phyloP scores from a whole-genome alignment of 805 yeast genomes.

The Wickerhamomyces bovis region DNA sequence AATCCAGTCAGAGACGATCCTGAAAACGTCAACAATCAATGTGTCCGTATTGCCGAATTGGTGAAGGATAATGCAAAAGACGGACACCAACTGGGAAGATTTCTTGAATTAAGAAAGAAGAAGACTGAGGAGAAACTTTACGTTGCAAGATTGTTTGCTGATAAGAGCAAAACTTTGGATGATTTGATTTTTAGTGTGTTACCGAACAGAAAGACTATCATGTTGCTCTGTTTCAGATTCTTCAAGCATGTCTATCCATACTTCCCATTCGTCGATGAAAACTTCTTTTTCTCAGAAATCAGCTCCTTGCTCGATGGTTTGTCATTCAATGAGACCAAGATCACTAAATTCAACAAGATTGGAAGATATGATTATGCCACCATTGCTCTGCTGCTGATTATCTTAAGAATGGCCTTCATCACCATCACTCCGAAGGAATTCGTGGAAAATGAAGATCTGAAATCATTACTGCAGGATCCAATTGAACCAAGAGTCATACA shows the following conservation, averaged over 20 bases:
- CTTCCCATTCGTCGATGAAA: conserved; percentile 21
- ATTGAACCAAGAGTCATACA: conserved; percentile 8
- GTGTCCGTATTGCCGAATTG: not conserved
- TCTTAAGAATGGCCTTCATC: conserved; percentile 18
- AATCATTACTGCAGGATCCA: conserved; percentile 3
- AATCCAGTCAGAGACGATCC: not conserved
- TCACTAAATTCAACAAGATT: conserved; percentile 4
- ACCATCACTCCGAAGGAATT: conserved; percentile 14
- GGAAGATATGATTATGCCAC: conserved; percentile 20
- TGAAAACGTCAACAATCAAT: not conserved
- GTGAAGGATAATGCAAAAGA: conserved; percentile 1
- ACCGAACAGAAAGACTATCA: conserved; percentile 13
- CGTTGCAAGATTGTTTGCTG: conserved; percentile 1
- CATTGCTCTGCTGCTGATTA: conserved; percentile 16
- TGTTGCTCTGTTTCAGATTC: conserved; percentile 17
- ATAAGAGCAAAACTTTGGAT: conserved; percentile 2
- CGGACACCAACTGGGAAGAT: conserved; percentile 4
- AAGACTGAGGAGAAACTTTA: conserved; percentile 6
- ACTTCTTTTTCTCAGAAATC: conserved; percentile 15
- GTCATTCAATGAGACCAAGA: conserved; percentile 1
- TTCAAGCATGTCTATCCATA: conserved; percentile 22
- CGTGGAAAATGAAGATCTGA: conserved; percentile 1
- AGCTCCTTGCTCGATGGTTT: conserved; percentile 9
- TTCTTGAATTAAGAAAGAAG: conserved; percentile 10
- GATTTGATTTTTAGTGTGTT: conserved; percentile 10